phyloP scores from a whole-genome alignment of 148 eudicot species.

The Arbutus unedo region DNA sequence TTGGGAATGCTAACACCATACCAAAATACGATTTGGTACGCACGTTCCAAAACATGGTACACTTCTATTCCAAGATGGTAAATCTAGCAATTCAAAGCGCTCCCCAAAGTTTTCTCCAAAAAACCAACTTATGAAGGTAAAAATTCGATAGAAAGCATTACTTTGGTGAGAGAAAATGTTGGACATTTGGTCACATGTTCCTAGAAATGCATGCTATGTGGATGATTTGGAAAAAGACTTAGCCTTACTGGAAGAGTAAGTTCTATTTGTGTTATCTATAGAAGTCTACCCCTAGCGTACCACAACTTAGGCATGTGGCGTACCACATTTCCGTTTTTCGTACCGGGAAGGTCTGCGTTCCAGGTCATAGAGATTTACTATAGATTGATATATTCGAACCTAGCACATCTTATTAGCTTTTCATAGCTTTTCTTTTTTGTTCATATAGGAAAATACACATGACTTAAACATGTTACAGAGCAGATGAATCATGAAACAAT shows the following conservation, averaged over 20 bases:
- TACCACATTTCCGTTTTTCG: neutral
- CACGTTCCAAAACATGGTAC: neutral
- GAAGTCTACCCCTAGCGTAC: neutral
- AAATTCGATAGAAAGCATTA: too few species aligned
- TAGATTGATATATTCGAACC: too few species aligned
- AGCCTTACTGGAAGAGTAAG: neutral
- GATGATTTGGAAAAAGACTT: neutral
- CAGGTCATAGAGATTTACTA: neutral
- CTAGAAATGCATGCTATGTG: neutral
- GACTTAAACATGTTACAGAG: too few species aligned
- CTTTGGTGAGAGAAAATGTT: too few species aligned
- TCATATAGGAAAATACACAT: too few species aligned
- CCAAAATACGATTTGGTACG: neutral
- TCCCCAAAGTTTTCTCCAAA: neutral
- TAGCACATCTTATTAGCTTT: too few species aligned
- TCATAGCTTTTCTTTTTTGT: too few species aligned
- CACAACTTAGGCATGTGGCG: neutral
- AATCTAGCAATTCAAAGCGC: neutral
- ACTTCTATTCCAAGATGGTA: neutral
- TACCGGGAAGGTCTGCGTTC: neutral
- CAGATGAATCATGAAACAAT: too few species aligned
- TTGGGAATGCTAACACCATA: neutral
- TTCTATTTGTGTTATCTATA: neutral
- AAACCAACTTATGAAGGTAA: neutral
- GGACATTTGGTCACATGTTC: neutral